Conservation (phyloP, 345 rosid genomes). For the Eucalyptus decipiens region DNA sequence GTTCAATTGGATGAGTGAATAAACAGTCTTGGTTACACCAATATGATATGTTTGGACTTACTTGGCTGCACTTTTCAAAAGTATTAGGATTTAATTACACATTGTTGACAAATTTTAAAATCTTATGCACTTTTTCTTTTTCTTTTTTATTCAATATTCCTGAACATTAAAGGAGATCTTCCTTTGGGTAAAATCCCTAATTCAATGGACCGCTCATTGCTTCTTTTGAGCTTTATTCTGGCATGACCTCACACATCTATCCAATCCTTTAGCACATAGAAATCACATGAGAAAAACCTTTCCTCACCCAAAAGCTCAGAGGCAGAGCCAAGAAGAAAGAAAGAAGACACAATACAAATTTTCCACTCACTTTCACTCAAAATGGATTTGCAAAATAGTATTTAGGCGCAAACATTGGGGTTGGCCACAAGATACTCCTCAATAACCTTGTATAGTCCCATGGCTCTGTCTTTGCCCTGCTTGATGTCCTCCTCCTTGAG, state of each 20-base stretch:
- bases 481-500: slow-evolving; percentile 12
- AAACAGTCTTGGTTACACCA: too few species aligned
- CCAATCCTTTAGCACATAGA: background rate
- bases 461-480: slow-evolving; percentile 16
- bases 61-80: too few species aligned
- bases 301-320: background rate
- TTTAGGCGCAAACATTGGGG: slow-evolving; percentile 15
- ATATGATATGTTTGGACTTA: too few species aligned
- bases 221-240: background rate
- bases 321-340: background rate
- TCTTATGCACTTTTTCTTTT: too few species aligned
- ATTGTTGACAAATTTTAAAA: too few species aligned
- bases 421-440: slow-evolving; percentile 20
- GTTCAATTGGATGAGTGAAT: too few species aligned
- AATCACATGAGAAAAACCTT: background rate
- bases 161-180: background rate
- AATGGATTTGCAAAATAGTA: background rate
- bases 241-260: background rate
- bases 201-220: background rate
- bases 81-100: too few species aligned
- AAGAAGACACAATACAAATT: background rate
- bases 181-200: background rate
- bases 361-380: background rate
- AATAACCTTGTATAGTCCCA: slow-evolving; percentile 17
- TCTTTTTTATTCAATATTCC: too few species aligned